Conservation (phyloP, 306 rosid species). For the Fragaria vesca region DNA sequence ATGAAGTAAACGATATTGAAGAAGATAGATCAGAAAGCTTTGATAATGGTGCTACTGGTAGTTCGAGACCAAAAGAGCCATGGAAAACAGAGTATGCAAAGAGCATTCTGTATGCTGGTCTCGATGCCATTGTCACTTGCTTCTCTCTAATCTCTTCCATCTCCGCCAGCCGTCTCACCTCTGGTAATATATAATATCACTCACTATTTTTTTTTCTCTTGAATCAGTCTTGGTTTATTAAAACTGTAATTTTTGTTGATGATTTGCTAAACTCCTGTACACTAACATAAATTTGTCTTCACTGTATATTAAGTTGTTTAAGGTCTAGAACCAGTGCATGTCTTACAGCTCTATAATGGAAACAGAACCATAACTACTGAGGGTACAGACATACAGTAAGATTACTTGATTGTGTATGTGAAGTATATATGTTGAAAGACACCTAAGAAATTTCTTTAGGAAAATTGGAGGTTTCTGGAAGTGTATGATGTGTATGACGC, state of each 20-base stretch:
- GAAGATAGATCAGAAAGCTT: constrained; percentile 3
- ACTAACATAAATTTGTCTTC: neutral
- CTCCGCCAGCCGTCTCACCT: constrained; percentile 43
- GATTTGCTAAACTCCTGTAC: neutral
- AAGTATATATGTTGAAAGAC: neutral
- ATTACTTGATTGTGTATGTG: neutral
- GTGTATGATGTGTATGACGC: neutral
- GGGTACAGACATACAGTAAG: neutral
- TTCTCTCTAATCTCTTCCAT: constrained; percentile 67
- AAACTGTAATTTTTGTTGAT: neutral
- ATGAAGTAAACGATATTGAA: neutral
- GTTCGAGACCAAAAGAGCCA: constrained; percentile 53
- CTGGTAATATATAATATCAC: constrained; percentile 16
- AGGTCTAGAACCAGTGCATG: neutral
- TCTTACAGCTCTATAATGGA: neutral
- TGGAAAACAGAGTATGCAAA: constrained; percentile 50
- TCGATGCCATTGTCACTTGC: constrained; percentile 58
- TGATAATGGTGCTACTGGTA: neutral
- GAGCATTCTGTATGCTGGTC: constrained; percentile 52
- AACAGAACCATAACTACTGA: neutral
- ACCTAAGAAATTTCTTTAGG: neutral
- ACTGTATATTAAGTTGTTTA: neutral
- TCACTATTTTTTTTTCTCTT: no score
- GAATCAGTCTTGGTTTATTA: neutral
- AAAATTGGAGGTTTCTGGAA: neutral